phyloP scores from a whole-genome alignment of 148 eudicot species.

The Fagopyrum homotropicum region DNA sequence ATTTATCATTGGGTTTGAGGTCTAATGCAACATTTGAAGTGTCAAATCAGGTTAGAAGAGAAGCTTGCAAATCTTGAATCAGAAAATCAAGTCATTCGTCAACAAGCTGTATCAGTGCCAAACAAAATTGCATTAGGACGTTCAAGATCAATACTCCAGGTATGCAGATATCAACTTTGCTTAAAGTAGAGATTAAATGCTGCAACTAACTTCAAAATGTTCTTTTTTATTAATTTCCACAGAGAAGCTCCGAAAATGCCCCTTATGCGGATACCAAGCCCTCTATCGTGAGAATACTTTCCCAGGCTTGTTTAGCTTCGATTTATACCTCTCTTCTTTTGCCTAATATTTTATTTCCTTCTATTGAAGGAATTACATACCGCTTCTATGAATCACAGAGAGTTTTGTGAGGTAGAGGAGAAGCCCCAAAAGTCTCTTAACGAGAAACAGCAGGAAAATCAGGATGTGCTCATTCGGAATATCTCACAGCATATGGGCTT shows the following conservation, averaged over 20 bases:
- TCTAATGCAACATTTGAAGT: not conserved
- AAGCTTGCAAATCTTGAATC: slow-evolving; percentile 81
- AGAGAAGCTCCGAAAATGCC: slow-evolving; percentile 81
- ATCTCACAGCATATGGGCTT: slow-evolving; percentile 77
- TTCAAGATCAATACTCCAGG: slow-evolving; percentile 91
- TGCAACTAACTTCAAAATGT: not conserved
- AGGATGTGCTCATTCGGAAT: slow-evolving; percentile 71
- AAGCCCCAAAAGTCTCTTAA: slow-evolving; percentile 93
- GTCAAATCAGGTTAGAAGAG: slow-evolving; percentile 67
- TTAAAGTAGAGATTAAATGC: not conserved
- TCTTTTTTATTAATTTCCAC: slow-evolving; percentile 26
- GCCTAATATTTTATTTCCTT: not conserved
- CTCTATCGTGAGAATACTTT: slow-evolving; percentile 33
- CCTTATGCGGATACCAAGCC: slow-evolving; percentile 47
- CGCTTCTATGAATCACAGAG: slow-evolving; percentile 64
- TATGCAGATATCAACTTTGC: slow-evolving; percentile 16
- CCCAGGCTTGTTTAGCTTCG: not conserved
- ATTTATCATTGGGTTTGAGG: not conserved
- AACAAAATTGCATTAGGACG: slow-evolving; percentile 62
- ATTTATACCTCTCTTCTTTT: not conserved
- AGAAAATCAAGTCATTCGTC: slow-evolving; percentile 95
- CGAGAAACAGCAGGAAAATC: slow-evolving; percentile 93
- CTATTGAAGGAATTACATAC: slow-evolving; percentile 68
- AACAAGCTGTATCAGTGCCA: slow-evolving; percentile 94
- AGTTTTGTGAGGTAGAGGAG: slow-evolving; percentile 67